Evolutionary conservation across 2,329 filamentous ascomycete genomes (phyloP), one percentile per base, ranked within the genome.

Genomic region (Colletotrichum horii): DNA sequence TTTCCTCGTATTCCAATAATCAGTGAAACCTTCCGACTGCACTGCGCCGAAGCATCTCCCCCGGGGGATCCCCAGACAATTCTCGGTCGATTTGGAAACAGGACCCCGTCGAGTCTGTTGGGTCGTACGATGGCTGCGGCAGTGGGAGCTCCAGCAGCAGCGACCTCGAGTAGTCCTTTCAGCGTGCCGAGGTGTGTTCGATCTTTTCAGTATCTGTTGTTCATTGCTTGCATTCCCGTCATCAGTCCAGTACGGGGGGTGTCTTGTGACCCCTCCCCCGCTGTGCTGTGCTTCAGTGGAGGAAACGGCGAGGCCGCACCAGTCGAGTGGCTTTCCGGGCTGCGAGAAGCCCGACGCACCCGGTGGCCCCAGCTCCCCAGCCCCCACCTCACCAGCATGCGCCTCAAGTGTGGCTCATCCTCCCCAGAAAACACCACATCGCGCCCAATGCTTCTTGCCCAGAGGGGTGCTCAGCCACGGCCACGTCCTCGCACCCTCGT

Each of bases 331-430:
- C 22, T 66, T 62, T 52, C 43, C 43, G 43, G 43, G 43, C 12
- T 52, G 43, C 43, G 43, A 22, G 43, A 0, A 52, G 43, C 43
- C 43, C 43, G 43, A 61, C 58, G 58, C 30, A 61, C 3, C 58
- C 14, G 55, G 65, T 56, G 62, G 62, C 55, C 64, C 48, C 28
- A 71, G 68, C 72, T 71, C 61, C 66, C 8, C 24, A 26, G 15
- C 56, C 28, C 64, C 64, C 61, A 15, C 52, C 4, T 2, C 52
- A 74, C 30, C 60, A 34, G 9, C 16, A 38, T 36, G 34, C 30
- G 26, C 34, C 36, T n/a, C 68, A 65, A 74, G 56, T 76, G 74
- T 76, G 74, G 74, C 74, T 76, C 60, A 60, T 68, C 15, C 28
- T 8, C 28, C 2, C 28, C 6, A 8, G 1, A 8, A 8, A 2